Conservation (phyloP, 768 basidiomycete genomes). For the Rhodocollybia butyracea region DNA sequence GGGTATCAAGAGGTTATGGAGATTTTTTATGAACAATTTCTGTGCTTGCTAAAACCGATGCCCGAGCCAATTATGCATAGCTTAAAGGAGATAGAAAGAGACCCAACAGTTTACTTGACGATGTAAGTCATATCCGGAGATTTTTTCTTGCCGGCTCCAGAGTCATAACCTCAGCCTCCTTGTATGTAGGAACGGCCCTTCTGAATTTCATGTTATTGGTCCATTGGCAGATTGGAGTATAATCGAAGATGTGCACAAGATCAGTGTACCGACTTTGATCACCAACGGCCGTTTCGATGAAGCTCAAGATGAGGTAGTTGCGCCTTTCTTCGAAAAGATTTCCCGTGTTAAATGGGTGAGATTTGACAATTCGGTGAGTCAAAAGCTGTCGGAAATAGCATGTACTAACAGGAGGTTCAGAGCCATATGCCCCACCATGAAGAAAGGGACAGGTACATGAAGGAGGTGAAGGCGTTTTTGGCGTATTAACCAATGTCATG, state of each 20-base stretch:
- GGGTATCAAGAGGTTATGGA: slow-evolving; percentile 28
- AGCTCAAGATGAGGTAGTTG: slow-evolving; percentile 29
- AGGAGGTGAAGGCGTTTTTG: slow-evolving; percentile 24
- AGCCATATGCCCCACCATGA: slow-evolving; percentile 29
- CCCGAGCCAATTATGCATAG: slow-evolving; percentile 22
- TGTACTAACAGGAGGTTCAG: neutral
- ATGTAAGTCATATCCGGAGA: slow-evolving; percentile 22
- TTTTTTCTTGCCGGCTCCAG: neutral
- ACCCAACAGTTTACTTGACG: slow-evolving; percentile 33
- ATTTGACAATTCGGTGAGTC: slow-evolving; percentile 21
- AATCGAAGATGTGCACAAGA: slow-evolving; percentile 19
- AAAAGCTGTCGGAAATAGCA: neutral
- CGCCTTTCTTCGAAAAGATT: slow-evolving; percentile 29
- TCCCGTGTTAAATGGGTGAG: slow-evolving; percentile 27
- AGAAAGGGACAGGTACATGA: slow-evolving; percentile 26
- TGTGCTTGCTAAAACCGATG: slow-evolving; percentile 22
- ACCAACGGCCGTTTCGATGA: slow-evolving; percentile 35
- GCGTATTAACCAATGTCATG: neutral
- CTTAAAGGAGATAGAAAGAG: slow-evolving; percentile 22
- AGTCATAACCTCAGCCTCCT: neutral
- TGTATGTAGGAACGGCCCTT: slow-evolving; percentile 23
- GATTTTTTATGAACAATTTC: slow-evolving; percentile 23
- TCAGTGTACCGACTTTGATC: slow-evolving; percentile 26
- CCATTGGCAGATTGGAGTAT: slow-evolving; percentile 24
- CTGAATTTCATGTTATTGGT: slow-evolving; percentile 24